Base-by-base conservation (phyloP, 768 basidiomycete genomes). In the Lentinula sp. region DNA sequence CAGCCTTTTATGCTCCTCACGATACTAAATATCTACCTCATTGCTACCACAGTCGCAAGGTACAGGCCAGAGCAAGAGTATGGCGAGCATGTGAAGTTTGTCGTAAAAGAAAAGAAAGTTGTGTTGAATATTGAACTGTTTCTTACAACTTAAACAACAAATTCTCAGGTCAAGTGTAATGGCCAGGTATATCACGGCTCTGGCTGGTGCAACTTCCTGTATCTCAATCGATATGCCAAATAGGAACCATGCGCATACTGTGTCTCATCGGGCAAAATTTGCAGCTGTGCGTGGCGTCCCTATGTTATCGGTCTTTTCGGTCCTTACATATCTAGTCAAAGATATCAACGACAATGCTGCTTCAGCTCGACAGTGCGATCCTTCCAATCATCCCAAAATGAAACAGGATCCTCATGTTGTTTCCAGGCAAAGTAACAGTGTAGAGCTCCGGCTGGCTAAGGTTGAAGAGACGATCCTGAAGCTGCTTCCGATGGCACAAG, bases 231-330 rank as follows among this genome's bases (percentile, higher is more conserved):
- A 52, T 33, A 9, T 28, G 15, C n/a, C 20, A 12, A 28, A 15
- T 20, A 66, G 64, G 65, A 66, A 51, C 65, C 65, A 6, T 66
- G 65, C 50, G 20, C 65, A 6, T 66, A 66, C 37, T 66, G 65
- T 49, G 20, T 66, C 9, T 65, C 65, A 5, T 66, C 64, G 4
- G 62, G 62, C 32, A 66, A 66, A 50, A 39, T 60, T 20, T 66
- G 65, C 57, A 66, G 64, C 59, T 66, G 65, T 66, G 55, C 48
- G 65, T 54, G 5, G 41, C 28, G 37, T 33, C 15, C 9, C 37
- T 32, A 15, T 37, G 8, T 37, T 46, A 18, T 59, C n/a, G 55
- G 12, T 20, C 33, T 6, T 43, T n/a, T 13, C 23, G n/a, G 13
- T 49, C 9, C 23, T 55, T 33, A 60, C 39, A 32, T 43, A 23